Evolutionary conservation across 257 asterid genomes (phyloP).

Genomic region (Nicotiana obtusifolia): DNA sequence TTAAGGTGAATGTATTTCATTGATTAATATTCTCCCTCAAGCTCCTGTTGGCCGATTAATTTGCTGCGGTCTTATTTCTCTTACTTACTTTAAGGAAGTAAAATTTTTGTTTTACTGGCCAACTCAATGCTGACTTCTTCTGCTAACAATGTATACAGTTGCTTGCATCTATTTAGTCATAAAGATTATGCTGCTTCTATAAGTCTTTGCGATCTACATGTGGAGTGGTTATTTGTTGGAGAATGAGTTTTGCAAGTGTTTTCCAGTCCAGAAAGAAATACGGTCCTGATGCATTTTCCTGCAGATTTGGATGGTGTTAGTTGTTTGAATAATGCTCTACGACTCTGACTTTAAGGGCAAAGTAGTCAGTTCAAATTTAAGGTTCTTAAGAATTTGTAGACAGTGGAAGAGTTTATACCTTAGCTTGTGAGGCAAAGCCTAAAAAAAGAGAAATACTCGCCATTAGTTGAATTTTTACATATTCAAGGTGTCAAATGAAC

Average conservation of each 20-base stretch:
- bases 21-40: background rate
- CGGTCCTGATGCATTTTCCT: background rate
- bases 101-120: background rate
- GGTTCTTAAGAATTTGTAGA: background rate
- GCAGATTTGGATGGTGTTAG: background rate
- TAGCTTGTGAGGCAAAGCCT: background rate
- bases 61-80: background rate
- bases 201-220: background rate
- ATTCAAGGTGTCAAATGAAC: slow-evolving; percentile 8
- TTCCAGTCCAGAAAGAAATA: background rate
- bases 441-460: background rate
- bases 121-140: background rate
- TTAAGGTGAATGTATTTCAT: background rate
- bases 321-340: background rate
- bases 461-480: background rate
- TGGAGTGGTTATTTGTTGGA: background rate
- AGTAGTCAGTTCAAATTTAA: background rate
- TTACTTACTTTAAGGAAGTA: background rate
- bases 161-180: background rate
- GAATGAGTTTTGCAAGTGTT: background rate
- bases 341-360: background rate
- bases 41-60: background rate
- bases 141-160: background rate
- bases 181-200: background rate
- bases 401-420: background rate